Conservation (phyloP, 2,329 filamentous ascomycete genomes). For the Neopestalotiopsis clavispora region DNA sequence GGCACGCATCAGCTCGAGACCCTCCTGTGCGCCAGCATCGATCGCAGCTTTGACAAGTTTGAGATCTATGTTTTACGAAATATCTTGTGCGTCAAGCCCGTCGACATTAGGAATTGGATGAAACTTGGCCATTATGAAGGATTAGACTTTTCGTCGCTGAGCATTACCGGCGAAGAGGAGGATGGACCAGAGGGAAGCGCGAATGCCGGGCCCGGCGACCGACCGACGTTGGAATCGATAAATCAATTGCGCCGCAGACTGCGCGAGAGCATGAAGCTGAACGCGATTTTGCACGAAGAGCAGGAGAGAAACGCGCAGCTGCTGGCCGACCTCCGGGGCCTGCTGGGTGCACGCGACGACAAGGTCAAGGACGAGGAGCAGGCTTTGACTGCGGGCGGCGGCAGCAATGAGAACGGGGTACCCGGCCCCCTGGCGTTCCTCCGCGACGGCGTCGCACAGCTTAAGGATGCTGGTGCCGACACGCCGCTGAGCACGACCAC, state of each 20-base stretch:
- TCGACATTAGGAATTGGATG: conserved; percentile 75
- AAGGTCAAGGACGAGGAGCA: conserved; percentile 33
- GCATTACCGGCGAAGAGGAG: conserved; percentile 22
- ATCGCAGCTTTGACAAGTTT: conserved; percentile 84
- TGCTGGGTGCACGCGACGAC: conserved; percentile 28
- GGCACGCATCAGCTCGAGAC: conserved; percentile 87
- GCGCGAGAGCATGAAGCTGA: conserved; percentile 55
- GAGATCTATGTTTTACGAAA: conserved; percentile 92
- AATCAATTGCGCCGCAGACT: conserved; percentile 75
- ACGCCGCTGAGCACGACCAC: conserved; percentile 72
- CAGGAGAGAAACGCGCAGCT: conserved; percentile 49
- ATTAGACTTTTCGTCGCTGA: conserved; percentile 48
- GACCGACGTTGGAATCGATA: conserved; percentile 70
- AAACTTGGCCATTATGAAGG: conserved; percentile 84
- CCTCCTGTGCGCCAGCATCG: conserved; percentile 78
- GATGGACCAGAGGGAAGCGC: conserved; percentile 24
- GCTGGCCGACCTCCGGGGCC: conserved; percentile 36
- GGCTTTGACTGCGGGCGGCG: conserved; percentile 18
- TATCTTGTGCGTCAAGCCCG: conserved; percentile 71
- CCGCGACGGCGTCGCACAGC: conserved; percentile 52
- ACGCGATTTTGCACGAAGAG: conserved; percentile 60
- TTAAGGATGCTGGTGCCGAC: conserved; percentile 55
- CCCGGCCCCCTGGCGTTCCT: conserved; percentile 60
- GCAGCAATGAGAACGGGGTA: not conserved
- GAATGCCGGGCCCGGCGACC: conserved; percentile 32